Base-by-base conservation (phyloP, 768 basidiomycete species). In the Podaxis sp. region DNA sequence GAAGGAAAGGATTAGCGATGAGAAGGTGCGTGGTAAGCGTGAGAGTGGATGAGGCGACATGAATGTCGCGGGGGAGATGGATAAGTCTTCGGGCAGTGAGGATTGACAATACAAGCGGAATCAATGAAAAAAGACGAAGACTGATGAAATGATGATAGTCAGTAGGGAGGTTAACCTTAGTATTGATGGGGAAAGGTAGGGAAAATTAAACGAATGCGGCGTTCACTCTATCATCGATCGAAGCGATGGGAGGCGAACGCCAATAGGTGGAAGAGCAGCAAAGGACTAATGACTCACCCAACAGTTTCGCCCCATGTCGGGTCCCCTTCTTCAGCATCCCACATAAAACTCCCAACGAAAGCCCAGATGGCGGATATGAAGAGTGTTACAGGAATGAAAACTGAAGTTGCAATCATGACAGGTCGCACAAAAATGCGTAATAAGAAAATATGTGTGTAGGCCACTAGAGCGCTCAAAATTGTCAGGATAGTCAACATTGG, bases 401-500 rank as follows among this genome's bases (percentile, higher is more conserved):
- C 78, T 17, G 87, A 86, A 0, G 91, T 93, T 24, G 81, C 82
- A 40, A 93, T 75, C 79, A 96, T 87, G 55, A 93, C 90, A 17
- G 94, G 94, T 61, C 88, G 85, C 61, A 93, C 90, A 67, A 94
- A 94, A 63, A 92, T 80, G 62, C 88, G 85, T 55, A 96, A 76
- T 46, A 96, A 80, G 65, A 87, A 81, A 47, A 93, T 85, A 71
- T 93, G 90, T 47, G 79, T 74, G 70, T 94, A 94, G 7, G 91
- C 89, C 50, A 84, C 82, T 22, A 79, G 73, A 11, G 92, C 90
- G 68, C 89, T 90, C 63, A 86, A 70, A 64, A 90, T 78, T 3
- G 89, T 90, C 61, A 93, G 76, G 66, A 91, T 85, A 29, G 85
- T 86, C 66, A 93, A 79, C 66, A 93, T 75, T 6, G 92, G 92